These are phyloP conservation scores for Oehlia diaphana DNA, from an alignment of 192 early-diverging fungal species.

Conservation along the genomic window DNA sequence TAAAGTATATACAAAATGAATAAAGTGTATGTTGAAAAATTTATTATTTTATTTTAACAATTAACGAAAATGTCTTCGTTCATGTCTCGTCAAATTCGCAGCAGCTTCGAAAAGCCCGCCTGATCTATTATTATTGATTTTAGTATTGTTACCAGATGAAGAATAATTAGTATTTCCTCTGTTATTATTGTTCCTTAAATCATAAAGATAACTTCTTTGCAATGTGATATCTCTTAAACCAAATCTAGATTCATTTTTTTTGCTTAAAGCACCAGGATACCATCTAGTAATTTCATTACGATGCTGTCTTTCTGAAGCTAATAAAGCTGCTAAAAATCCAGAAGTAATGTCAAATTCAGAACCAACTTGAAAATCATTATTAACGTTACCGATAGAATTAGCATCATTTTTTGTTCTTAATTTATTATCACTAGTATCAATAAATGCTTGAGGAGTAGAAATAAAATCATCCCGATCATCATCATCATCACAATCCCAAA, in stretches of 20 bases:
- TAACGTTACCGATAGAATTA: neutral
- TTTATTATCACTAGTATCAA: conserved; percentile 1
- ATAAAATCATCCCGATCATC: neutral
- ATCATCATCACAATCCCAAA: conserved; percentile 18
- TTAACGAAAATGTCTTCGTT: neutral
- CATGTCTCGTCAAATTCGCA: neutral
- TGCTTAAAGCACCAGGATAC: conserved; percentile 22
- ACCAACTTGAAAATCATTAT: conserved; percentile 24
- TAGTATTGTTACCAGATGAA: neutral
- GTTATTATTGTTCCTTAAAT: conserved; percentile 11
- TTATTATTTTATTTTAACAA: neutral
- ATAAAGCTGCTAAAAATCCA: conserved; percentile 20
- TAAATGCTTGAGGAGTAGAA: neutral
- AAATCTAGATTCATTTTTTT: conserved; percentile 28
- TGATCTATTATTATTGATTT: neutral
- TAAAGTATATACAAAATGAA: too few relatives aligned
- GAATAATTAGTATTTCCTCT: neutral
- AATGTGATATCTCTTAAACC: conserved; percentile 4
- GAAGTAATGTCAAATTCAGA: conserved; percentile 25
- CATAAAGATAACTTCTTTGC: conserved; percentile 24
- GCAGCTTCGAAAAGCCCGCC: neutral
- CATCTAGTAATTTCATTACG: conserved; percentile 23
- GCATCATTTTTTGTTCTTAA: neutral
- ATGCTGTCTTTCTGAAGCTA: conserved; percentile 29
- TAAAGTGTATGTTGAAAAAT: too few relatives aligned